These are phyloP conservation scores for Boletus huronensis DNA, from an alignment of 768 basidiomycete species.

Conservation along the genomic window DNA sequence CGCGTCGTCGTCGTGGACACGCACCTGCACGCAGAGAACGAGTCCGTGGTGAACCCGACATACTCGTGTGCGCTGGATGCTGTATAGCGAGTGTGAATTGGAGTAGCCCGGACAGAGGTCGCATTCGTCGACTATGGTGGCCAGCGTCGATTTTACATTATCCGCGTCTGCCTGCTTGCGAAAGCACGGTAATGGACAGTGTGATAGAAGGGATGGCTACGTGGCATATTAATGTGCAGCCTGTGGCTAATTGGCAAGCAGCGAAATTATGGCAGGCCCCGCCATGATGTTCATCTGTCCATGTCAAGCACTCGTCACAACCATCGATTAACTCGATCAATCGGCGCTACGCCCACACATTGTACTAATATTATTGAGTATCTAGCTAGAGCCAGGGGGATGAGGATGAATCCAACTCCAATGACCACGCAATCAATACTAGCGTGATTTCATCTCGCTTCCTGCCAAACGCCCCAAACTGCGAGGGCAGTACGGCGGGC, in stretches of 20 bases:
- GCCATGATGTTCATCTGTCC: slow-evolving; percentile 5
- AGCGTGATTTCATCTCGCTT: neutral
- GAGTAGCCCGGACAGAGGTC: neutral
- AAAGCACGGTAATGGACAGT: slow-evolving; percentile 9
- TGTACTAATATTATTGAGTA: neutral
- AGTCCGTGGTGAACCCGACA: neutral
- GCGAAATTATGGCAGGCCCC: slow-evolving; percentile 8
- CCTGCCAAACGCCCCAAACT: neutral
- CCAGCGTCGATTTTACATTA: neutral
- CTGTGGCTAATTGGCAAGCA: slow-evolving; percentile 14
- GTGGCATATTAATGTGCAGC: slow-evolving; percentile 7
- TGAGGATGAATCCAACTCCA: neutral
- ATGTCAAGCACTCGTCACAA: slow-evolving; percentile 5
- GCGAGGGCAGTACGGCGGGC: neutral
- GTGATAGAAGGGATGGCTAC: slow-evolving; percentile 13
- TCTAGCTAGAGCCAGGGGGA: neutral
- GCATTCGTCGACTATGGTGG: neutral
- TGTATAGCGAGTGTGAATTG: neutral
- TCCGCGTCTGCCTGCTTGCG: neutral
- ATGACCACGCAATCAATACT: neutral
- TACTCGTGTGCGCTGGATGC: neutral
- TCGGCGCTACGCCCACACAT: neutral
- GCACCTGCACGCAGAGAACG: neutral
- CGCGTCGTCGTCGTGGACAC: slow-evolving; percentile 1
- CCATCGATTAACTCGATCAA: slow-evolving; percentile 20